phyloP scores from a whole-genome alignment of 805 yeast genomes.

The Pichia phayaonensis region DNA sequence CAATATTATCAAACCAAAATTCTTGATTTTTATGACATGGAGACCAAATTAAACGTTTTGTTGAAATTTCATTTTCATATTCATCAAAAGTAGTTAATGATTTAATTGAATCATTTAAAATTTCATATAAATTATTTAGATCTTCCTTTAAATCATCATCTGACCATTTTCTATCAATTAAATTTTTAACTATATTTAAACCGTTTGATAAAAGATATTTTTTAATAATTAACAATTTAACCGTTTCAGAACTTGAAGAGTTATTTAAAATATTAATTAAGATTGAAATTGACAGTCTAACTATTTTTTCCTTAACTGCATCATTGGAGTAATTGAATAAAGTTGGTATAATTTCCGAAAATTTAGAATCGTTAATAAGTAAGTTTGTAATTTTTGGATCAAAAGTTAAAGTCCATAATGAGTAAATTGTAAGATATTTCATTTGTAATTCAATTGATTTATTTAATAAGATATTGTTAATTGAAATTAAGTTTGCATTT shows the following conservation, averaged over 20 bases:
- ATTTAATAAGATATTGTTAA: constrained; percentile 39
- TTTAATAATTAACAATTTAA: constrained; percentile 45
- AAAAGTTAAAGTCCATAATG: constrained; percentile 82
- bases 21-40: constrained; percentile 87
- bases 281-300: constrained; percentile 73
- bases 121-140: constrained; percentile 47
- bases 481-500: constrained; percentile 35
- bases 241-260: constrained; percentile 21
- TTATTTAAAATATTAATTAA: constrained; percentile 50
- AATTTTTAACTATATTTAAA: constrained; percentile 53
- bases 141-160: constrained; percentile 85
- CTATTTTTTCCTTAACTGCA: constrained; percentile 88
- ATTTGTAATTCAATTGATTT: constrained; percentile 59
- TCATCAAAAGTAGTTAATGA: constrained; percentile 89
- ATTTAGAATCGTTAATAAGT: constrained; percentile 35
- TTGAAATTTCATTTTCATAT: constrained; percentile 74
- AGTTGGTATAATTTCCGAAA: constrained; percentile 45
- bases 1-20: constrained; percentile 83
- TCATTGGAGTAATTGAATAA: constrained; percentile 57
- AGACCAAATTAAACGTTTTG: constrained; percentile 74
- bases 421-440: constrained; percentile 70
- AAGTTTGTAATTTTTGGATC: constrained; percentile 39
- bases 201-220: constrained; percentile 70
- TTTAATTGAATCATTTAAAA: constrained; percentile 65
- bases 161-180: constrained; percentile 85